Conservation (phyloP, 2,329 filamentous ascomycete genomes). For the Tolypocladium album region DNA sequence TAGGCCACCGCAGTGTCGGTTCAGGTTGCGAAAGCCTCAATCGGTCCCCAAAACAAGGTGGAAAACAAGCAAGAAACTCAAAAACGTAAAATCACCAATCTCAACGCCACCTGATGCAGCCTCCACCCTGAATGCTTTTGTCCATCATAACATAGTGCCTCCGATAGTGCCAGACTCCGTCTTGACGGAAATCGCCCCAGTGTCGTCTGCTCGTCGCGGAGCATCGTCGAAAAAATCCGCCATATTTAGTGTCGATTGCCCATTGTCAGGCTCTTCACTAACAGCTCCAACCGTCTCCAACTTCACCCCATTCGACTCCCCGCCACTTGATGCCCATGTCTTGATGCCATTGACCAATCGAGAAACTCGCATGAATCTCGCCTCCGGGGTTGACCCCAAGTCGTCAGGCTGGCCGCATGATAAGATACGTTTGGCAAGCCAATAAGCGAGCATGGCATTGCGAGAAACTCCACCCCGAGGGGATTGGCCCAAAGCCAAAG, state of each 20-base stretch:
- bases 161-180: constrained; percentile 22
- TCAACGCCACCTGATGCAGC: constrained; percentile 29
- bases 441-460: not conserved
- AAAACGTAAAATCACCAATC: constrained; percentile 11
- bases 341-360: not conserved
- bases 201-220: not conserved
- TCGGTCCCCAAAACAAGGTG: constrained; percentile 1
- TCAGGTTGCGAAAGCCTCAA: constrained; percentile 1
- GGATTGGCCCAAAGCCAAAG: not conserved
- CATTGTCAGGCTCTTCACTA: constrained; percentile 53
- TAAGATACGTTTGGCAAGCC: not conserved
- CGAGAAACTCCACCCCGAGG: not conserved
- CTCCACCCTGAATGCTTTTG: constrained; percentile 17
- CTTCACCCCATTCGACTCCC: constrained; percentile 45
- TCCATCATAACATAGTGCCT: constrained; percentile 20
- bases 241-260: constrained; percentile 60
- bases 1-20: not conserved
- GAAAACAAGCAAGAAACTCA: constrained; percentile 11
- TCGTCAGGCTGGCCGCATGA: not conserved
- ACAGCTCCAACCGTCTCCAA: constrained; percentile 59
- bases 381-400: not conserved
- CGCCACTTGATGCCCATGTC: not conserved
- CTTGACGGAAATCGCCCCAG: constrained; percentile 27
- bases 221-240: constrained; percentile 35
- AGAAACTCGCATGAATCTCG: not conserved